A percentile compares a stretch with the other conserved stretches of the same genome.
Evolutionary conservation across 2,329 filamentous ascomycete species (phyloP).

Genomic region (Septoria linicola): DNA sequence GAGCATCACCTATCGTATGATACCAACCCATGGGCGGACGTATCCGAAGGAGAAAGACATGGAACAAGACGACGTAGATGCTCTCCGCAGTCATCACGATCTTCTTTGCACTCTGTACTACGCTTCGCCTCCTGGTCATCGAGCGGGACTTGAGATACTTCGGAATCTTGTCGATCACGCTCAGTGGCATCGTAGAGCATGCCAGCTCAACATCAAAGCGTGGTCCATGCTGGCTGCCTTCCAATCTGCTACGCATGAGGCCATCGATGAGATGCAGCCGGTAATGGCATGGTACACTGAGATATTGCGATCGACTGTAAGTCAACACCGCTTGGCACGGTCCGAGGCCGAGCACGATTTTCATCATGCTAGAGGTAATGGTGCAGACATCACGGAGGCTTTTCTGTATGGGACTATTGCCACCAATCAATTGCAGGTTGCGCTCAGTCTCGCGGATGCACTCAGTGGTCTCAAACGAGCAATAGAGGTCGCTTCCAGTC

Average conservation of each 20-base stretch:
- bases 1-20: constrained; percentile 54
- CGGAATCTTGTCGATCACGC: constrained; percentile 57
- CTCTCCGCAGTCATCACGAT: constrained; percentile 62
- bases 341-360: constrained; percentile 58
- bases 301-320: constrained; percentile 53
- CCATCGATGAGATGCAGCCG: constrained; percentile 44
- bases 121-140: constrained; percentile 53
- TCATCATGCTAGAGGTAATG: constrained; percentile 39
- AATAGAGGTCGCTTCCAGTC: constrained; percentile 41
- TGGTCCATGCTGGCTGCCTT: constrained; percentile 60
- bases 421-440: constrained; percentile 58
- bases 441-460: constrained; percentile 54
- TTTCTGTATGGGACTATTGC: constrained; percentile 54
- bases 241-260: constrained; percentile 55
- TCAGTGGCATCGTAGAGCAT: constrained; percentile 59
- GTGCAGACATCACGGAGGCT: constrained; percentile 43
- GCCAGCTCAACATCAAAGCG: constrained; percentile 57
- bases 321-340: constrained; percentile 56
- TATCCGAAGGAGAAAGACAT: constrained; percentile 59
- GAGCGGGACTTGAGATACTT: constrained; percentile 54
- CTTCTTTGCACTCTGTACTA: constrained; percentile 61
- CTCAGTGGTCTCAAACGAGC: constrained; percentile 53
- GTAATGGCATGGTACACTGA: constrained; percentile 57
- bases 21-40: constrained; percentile 61
- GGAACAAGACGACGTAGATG: constrained; percentile 54